Evolutionary conservation across 2,329 filamentous ascomycete species (phyloP), one percentile per base, ranked within the genome.

Genomic region (Trichoderma koningii): DNA sequence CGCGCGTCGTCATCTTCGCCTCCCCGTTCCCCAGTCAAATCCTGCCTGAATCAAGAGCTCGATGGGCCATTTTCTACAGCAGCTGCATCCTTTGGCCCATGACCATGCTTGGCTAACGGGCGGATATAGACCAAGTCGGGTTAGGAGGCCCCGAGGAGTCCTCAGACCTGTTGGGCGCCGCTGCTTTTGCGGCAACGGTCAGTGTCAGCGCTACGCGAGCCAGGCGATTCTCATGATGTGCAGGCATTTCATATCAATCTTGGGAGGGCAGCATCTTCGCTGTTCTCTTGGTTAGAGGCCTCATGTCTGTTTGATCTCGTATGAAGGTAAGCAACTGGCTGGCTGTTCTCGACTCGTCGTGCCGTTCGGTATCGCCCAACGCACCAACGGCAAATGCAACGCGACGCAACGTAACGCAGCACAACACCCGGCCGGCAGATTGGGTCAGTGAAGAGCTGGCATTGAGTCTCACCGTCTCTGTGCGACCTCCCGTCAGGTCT

Each of bases 1-100:
- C 23, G 56, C 30, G 48, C 57, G 57, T 61, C 57, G 57, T 62
- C 57, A 45, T 62, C 57, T 41, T 34, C 28, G 57, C 57, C 21
- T 23, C 57, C 50, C 57, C 42, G 9, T 34, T 38, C 23, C 30
- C 42, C 47, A 30, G 41, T 19, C 55, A 42, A 47, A 52, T 51
- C 23, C 57, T 44, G n/a, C 34, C 57, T 50, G 15, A 26, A 14
- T n/a, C 7, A 15, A 42, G 17, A 56, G 17, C 17, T 34, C 17
- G 6, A 21, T 38, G 19, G 17, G 17, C 38, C 7, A 19, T 10
- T 3, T 28, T 60, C 45, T 60, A 51, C 45, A 60, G 45, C 56
- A 14, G 45, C 57, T 28, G 57, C 6, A 42, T 51, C 45, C 30
- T 51, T 52, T 42, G 38, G 38, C 38, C 47, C 47, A 44, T 21